Conservation (phyloP, 768 basidiomycete genomes). For the Suillus sp. region DNA sequence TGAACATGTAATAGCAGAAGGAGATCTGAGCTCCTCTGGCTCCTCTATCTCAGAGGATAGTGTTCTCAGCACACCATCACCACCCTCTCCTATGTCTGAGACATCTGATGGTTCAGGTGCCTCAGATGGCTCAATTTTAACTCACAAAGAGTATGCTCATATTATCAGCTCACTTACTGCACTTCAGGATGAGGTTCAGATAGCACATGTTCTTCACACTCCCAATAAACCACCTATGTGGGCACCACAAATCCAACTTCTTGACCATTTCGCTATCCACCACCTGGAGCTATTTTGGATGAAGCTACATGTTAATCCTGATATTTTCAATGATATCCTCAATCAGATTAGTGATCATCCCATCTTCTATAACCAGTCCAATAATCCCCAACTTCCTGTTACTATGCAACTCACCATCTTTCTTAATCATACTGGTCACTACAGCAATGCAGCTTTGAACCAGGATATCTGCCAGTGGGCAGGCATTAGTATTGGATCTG, state of each 20-base stretch:
- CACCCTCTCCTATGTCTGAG: not conserved
- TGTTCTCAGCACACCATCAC: too few relatives aligned
- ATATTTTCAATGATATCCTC: too few relatives aligned
- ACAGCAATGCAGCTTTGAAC: not conserved
- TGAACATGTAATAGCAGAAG: not conserved
- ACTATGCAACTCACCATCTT: constrained; percentile 30
- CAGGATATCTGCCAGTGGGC: constrained; percentile 21
- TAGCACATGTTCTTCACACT: too few relatives aligned
- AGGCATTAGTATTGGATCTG: too few relatives aligned
- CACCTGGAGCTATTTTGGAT: constrained; percentile 10
- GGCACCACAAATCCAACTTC: too few relatives aligned
- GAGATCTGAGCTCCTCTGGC: not conserved
- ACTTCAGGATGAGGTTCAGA: too few relatives aligned
- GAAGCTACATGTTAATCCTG: too few relatives aligned
- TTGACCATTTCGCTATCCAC: not conserved
- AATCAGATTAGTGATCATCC: constrained; percentile 20
- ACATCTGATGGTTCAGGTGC: not conserved
- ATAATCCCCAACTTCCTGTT: too few relatives aligned
- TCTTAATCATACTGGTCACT: constrained; percentile 12
- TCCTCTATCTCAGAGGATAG: constrained; percentile 2
- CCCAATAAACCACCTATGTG: too few relatives aligned
- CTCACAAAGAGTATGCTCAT: too few relatives aligned
- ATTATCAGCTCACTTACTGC: too few relatives aligned
- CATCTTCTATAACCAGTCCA: constrained; percentile 26
- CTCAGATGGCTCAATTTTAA: too few relatives aligned